Conservation (phyloP, 176 grass and related monocot species). For the Raddia guianensis region DNA sequence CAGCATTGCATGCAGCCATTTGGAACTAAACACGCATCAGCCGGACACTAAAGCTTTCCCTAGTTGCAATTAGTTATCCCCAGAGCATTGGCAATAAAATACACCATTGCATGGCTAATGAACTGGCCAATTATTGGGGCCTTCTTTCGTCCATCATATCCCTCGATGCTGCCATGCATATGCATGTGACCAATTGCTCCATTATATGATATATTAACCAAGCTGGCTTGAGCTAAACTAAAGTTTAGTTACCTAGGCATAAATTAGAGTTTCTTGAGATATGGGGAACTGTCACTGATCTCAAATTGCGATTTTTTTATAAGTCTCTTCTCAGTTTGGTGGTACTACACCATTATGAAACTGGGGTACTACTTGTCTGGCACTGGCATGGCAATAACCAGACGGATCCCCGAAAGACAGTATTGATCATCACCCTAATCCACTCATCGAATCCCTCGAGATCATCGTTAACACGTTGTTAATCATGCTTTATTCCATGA, state of each 20-base stretch:
- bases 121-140: slow-evolving; percentile 44
- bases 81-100: slow-evolving; percentile 9
- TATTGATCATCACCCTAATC: slow-evolving; percentile 17
- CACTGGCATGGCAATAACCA: slow-evolving; percentile 11
- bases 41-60: background rate
- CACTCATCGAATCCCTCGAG: slow-evolving; percentile 39
- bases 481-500: slow-evolving; percentile 20
- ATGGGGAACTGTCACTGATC: slow-evolving; percentile 35
- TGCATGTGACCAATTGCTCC: slow-evolving; percentile 32
- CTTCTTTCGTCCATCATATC: slow-evolving; percentile 26
- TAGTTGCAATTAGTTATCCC: background rate
- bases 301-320: slow-evolving; percentile 20
- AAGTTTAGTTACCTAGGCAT: slow-evolving; percentile 11
- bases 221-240: slow-evolving; percentile 11
- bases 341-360: background rate
- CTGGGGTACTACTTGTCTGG: slow-evolving; percentile 14
- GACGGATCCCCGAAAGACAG: background rate
- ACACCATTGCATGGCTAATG: slow-evolving; percentile 6
- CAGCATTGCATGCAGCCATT: background rate
- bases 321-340: background rate
- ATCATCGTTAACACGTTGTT: background rate
- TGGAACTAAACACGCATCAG: background rate
- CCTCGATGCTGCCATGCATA: slow-evolving; percentile 1
- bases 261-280: slow-evolving; percentile 32
- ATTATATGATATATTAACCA: background rate